phyloP scores from a whole-genome alignment of 257 asterid genomes.

The Jacaranda copaia region DNA sequence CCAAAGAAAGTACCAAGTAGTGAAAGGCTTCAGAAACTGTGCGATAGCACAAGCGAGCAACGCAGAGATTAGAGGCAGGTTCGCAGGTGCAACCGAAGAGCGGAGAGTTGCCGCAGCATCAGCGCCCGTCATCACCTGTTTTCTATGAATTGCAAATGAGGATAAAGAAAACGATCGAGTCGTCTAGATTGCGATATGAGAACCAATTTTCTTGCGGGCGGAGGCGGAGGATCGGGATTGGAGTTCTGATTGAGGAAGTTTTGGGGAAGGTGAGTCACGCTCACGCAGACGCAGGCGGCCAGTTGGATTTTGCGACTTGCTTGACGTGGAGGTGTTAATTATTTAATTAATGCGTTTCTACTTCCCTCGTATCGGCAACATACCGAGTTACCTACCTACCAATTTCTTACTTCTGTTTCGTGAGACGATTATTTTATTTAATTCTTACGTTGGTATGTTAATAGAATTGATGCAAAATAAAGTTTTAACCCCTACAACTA shows the following conservation, averaged over 20 bases:
- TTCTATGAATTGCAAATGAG: slow-evolving; percentile 9
- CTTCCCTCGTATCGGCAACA: neutral
- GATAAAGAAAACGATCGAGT: slow-evolving; percentile 4
- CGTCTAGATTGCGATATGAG: neutral
- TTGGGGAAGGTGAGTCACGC: slow-evolving; percentile 41
- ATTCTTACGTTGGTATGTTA: no score
- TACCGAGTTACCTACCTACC: neutral
- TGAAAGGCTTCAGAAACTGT: slow-evolving; percentile 91
- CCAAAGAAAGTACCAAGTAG: slow-evolving; percentile 67
- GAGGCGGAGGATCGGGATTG: slow-evolving; percentile 36
- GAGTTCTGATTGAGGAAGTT: slow-evolving; percentile 12
- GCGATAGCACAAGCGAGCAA: slow-evolving; percentile 90
- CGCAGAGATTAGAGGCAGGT: slow-evolving; percentile 77
- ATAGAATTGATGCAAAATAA: no score
- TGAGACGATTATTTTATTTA: no score
- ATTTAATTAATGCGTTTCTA: neutral
- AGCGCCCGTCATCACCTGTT: slow-evolving; percentile 60
- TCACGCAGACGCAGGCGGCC: slow-evolving; percentile 29
- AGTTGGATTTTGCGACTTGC: slow-evolving; percentile 17
- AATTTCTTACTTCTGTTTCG: neutral
- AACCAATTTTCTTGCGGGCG: neutral
- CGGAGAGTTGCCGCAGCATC: slow-evolving; percentile 82
- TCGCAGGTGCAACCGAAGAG: slow-evolving; percentile 64
- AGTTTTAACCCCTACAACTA: no score
- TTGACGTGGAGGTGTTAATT: slow-evolving; percentile 25